These are phyloP conservation scores for Penicillium odoratum DNA, from an alignment of 495 filamentous ascomycete species.

Conservation along the genomic window DNA sequence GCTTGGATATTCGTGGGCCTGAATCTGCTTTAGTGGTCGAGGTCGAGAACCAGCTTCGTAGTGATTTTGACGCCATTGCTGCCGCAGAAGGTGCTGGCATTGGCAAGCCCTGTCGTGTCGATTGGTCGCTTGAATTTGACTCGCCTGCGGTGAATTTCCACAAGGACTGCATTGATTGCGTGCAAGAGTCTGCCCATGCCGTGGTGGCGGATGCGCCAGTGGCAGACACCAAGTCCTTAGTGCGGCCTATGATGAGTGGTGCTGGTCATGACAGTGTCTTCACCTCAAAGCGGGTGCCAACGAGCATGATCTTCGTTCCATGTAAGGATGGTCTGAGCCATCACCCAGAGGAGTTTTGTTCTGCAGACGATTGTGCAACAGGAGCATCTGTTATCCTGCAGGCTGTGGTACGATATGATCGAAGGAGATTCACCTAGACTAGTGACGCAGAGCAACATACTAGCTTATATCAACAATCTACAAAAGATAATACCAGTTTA, in stretches of 20 bases:
- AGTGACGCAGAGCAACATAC: not conserved
- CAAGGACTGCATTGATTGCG: slow-evolving; percentile 65
- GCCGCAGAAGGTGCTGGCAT: slow-evolving; percentile 49
- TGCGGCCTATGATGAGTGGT: slow-evolving; percentile 53
- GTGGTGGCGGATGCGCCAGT: slow-evolving; percentile 50
- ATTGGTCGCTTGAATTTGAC: slow-evolving; percentile 61
- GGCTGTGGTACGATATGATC: slow-evolving; percentile 61
- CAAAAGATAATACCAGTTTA: not conserved
- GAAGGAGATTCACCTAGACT: slow-evolving; percentile 31
- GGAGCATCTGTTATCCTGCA: slow-evolving; percentile 63
- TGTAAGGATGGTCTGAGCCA: slow-evolving; percentile 65
- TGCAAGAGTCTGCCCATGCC: slow-evolving; percentile 59
- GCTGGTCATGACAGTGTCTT: slow-evolving; percentile 67
- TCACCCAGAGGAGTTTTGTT: slow-evolving; percentile 63
- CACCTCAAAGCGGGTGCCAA: slow-evolving; percentile 58
- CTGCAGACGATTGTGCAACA: slow-evolving; percentile 60
- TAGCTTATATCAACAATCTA: not conserved
- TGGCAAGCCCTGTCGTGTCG: slow-evolving; percentile 56
- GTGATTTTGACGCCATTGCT: slow-evolving; percentile 59
- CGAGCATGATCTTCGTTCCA: slow-evolving; percentile 69
- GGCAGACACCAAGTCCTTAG: slow-evolving; percentile 40
- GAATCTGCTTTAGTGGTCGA: slow-evolving; percentile 55
- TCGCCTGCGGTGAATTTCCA: slow-evolving; percentile 70
- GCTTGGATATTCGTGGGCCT: slow-evolving; percentile 68
- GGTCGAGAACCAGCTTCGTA: slow-evolving; percentile 55